Evolutionary conservation across 768 basidiomycete genomes (phyloP), one percentile per base, ranked within the genome.

Genomic region (Crepidotus variabilis): DNA sequence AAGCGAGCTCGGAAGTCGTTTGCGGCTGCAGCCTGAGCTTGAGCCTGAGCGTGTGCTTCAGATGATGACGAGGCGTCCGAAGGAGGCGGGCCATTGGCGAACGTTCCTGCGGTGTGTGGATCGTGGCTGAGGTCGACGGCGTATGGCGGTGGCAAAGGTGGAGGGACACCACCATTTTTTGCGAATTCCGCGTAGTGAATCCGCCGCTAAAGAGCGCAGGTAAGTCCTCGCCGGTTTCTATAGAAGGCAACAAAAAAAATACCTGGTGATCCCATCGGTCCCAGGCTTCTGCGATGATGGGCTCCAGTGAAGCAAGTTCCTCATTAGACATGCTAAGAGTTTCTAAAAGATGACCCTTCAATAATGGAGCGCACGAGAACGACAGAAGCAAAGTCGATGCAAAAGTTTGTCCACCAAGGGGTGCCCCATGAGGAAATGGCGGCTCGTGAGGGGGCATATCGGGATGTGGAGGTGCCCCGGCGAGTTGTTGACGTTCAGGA

Each of bases 181-280:
- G 71, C 72, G 20, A 72, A 71, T 57, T 76, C 72, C 48, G 74
- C 75, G 47, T 75, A 77, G 61, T 76, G 76, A 43, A 75, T 59
- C 18, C 75, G 76, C 18, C 76, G 74, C 76, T 77, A 32, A n/a
- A 21, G 60, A 45, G 51, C 49, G 52, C 34, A 22, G 55, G 46
- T 54, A 32, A 56, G 47, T 50, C 9, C 51, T 18, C 11, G n/a
- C 28, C 18, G 18, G 16, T 47, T 47, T 13, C 21, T 21, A n/a
- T 9, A 50, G 20, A 48, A 47, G 20, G 53, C 23, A 50, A 28
- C 32, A 45, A 24, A 16, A 35, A n/a, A 33, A 24, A 55, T 65
- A 91, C 90, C 69, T 87, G 86, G 61, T 85, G 83, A 63, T 92
- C 86, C 91, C 91, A 93, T 39, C 88, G 86, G 56, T 93, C 91